Conservation (phyloP, 78 protist species). For the slime mould (Dictyostelium discoideum) region DNA sequence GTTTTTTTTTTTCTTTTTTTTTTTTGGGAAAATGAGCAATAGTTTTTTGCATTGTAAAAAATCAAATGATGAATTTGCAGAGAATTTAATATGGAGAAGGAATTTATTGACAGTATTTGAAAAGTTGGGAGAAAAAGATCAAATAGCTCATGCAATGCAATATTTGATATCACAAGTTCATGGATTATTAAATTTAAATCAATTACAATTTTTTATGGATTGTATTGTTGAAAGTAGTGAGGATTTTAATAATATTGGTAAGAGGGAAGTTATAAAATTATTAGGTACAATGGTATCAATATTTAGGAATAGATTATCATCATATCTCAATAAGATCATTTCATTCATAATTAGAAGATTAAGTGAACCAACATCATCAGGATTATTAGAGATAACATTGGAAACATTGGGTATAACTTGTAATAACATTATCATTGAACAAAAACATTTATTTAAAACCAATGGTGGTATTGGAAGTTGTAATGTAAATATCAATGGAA, state of each 20-base stretch:
- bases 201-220: conserved; percentile 8
- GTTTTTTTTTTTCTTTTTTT: not conserved
- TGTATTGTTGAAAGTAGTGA: conserved; percentile 9
- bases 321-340: not conserved
- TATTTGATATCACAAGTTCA: not conserved
- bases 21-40: not conserved
- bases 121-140: not conserved
- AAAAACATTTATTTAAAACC: not conserved
- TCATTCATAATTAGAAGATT: not conserved
- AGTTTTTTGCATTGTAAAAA: not conserved
- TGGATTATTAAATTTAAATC: not conserved
- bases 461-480: not conserved
- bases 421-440: not conserved
- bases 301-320: not conserved
- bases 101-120: not conserved
- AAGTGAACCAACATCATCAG: not conserved
- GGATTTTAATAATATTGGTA: not conserved
- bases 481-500: not conserved
- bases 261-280: conserved; percentile 10
- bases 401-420: conserved; percentile 4
- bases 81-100: conserved; percentile 21
- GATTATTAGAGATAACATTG: not conserved
- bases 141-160: not conserved
- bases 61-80: not conserved
- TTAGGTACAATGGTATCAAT: not conserved